Conservation (phyloP, 176 grass and related monocot species). For the Hsuehochloa calcarea region DNA sequence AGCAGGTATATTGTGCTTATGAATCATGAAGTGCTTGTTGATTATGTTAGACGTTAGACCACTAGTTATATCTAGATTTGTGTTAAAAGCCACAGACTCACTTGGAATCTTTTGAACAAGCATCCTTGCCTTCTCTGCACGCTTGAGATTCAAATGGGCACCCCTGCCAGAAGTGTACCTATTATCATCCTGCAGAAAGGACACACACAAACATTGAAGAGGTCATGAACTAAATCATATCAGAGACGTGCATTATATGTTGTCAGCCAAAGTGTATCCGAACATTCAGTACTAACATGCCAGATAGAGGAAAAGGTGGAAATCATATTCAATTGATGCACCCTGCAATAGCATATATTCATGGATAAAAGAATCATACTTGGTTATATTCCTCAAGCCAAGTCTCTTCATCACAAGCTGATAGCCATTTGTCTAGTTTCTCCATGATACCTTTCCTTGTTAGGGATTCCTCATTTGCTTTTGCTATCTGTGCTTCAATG, state of each 20-base stretch:
- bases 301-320: background rate
- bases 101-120: slow-evolving; percentile 85
- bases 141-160: slow-evolving; percentile 86
- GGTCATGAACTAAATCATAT: background rate
- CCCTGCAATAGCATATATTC: slow-evolving; percentile 7
- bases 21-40: background rate
- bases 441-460: slow-evolving; percentile 92
- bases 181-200: slow-evolving; percentile 62
- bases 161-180: slow-evolving; percentile 86
- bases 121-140: slow-evolving; percentile 90
- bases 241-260: background rate
- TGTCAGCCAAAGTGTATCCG: background rate
- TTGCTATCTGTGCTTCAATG: slow-evolving; percentile 76
- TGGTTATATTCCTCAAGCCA: slow-evolving; percentile 98
- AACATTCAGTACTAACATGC: slow-evolving; percentile 25
- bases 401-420: slow-evolving; percentile 83
- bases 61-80: slow-evolving; percentile 27
- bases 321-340: background rate
- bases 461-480: slow-evolving; percentile 71
- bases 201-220: slow-evolving; percentile 20
- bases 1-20: background rate
- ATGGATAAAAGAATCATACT: slow-evolving; percentile 39
- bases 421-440: slow-evolving; percentile 76
- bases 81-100: too few species aligned
- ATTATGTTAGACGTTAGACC: background rate